Conservation (phyloP, 2,329 filamentous ascomycete species). For the Penicillium sp. region DNA sequence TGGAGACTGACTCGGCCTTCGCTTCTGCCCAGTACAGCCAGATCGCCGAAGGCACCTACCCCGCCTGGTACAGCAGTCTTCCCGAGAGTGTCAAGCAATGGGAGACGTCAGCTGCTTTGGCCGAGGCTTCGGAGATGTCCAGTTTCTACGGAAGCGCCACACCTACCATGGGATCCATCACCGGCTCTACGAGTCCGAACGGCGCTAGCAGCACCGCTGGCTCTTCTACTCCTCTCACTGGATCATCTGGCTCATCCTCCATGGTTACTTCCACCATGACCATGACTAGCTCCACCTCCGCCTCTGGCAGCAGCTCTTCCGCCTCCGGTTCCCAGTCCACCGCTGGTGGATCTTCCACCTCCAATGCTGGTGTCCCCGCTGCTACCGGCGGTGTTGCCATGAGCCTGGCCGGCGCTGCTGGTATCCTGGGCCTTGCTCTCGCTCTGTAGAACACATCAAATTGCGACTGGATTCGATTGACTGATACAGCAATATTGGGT, state of each 20-base stretch:
- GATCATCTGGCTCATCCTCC: neutral
- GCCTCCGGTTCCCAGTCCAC: neutral
- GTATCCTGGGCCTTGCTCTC: conserved; percentile 20
- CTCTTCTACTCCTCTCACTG: conserved; percentile 2
- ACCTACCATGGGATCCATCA: neutral
- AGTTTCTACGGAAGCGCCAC: neutral
- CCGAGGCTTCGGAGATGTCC: conserved; percentile 4
- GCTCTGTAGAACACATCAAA: conserved; percentile 9
- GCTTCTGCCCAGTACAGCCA: conserved; percentile 7
- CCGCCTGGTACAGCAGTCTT: conserved; percentile 18
- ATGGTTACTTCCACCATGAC: conserved; percentile 2
- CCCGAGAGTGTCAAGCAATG: conserved; percentile 15
- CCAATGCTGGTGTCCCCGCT: conserved; percentile 10
- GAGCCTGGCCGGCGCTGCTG: conserved; percentile 16
- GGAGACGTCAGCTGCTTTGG: conserved; percentile 10
- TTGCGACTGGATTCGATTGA: neutral
- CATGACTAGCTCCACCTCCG: conserved; percentile 1
- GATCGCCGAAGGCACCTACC: conserved; percentile 11
- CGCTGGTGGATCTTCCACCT: conserved; percentile 6
- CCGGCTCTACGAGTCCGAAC: neutral
- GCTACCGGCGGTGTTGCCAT: conserved; percentile 17
- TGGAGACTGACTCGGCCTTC: conserved; percentile 10
- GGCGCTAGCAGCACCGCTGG: neutral
- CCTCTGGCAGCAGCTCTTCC: conserved; percentile 1
- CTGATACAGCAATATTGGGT: neutral